These are phyloP conservation scores for Alternaria triticina DNA, from an alignment of 2,329 filamentous ascomycete species.

Conservation along the genomic window DNA sequence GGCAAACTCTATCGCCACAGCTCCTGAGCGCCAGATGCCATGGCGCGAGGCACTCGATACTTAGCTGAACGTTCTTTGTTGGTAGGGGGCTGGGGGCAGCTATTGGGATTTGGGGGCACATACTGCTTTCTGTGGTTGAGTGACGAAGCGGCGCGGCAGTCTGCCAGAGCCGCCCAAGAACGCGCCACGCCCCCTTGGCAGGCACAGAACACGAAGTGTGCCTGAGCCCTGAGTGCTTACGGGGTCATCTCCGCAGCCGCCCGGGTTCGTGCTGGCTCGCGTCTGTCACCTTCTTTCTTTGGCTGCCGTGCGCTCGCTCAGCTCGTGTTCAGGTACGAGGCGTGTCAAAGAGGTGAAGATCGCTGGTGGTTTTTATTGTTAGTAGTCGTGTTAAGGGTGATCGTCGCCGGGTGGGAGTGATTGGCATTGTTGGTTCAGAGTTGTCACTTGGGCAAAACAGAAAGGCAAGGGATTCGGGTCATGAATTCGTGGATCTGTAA, in stretches of 20 bases:
- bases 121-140: not conserved
- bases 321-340: not conserved
- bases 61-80: not conserved
- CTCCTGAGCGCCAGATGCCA: not conserved
- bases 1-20: not conserved
- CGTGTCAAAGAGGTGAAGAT: not conserved
- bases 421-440: not conserved
- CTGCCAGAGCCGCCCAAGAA: not conserved
- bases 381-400: not conserved
- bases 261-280: not conserved
- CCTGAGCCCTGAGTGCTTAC: not conserved
- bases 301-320: not conserved
- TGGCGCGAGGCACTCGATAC: not conserved
- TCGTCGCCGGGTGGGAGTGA: not conserved
- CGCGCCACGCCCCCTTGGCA: slow-evolving; percentile 3
- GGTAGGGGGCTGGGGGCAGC: not conserved
- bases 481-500: slow-evolving; percentile 17
- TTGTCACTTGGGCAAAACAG: not conserved
- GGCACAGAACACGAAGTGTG: slow-evolving; percentile 1
- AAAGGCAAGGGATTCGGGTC: slow-evolving; percentile 1
- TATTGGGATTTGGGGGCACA: not conserved
- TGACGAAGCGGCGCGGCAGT: slow-evolving; percentile 6
- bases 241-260: slow-evolving; percentile 5
- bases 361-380: not conserved
- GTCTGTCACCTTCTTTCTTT: not conserved